Evolutionary conservation across 2,329 filamentous ascomycete species (phyloP).

Genomic region (Stagonosporopsis vannaccii): DNA sequence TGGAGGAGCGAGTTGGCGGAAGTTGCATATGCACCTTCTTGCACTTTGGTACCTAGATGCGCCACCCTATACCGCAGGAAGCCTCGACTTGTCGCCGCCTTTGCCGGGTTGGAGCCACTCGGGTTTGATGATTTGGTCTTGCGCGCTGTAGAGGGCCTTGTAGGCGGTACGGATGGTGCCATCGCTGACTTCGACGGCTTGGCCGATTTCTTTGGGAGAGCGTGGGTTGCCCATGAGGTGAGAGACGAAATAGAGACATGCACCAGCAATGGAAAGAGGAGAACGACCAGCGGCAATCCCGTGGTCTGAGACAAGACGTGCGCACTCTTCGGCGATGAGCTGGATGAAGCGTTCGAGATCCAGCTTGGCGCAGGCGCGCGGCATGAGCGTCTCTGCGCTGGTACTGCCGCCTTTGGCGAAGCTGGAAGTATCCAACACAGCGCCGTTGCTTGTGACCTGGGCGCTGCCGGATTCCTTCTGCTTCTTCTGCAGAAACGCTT

Average conservation of each 20-base stretch:
- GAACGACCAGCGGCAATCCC: slow-evolving; percentile 90
- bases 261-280: slow-evolving; percentile 90
- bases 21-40: not conserved
- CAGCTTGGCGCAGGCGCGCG: slow-evolving; percentile 87
- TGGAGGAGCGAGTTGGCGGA: not conserved
- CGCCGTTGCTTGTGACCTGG: slow-evolving; percentile 45
- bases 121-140: slow-evolving; percentile 75
- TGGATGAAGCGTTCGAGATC: slow-evolving; percentile 77
- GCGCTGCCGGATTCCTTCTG: slow-evolving; percentile 32
- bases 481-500: slow-evolving; percentile 83
- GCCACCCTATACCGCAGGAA: slow-evolving; percentile 8
- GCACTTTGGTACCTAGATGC: no score
- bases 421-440: slow-evolving; percentile 59
- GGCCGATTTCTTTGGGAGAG: slow-evolving; percentile 84
- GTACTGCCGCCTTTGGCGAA: slow-evolving; percentile 72
- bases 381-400: slow-evolving; percentile 82
- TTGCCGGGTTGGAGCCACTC: slow-evolving; percentile 71
- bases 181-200: slow-evolving; percentile 88
- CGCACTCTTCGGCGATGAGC: slow-evolving; percentile 80
- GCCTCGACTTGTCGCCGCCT: slow-evolving; percentile 71
- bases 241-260: slow-evolving; percentile 96
- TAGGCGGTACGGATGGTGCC: slow-evolving; percentile 97
- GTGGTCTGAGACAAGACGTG: slow-evolving; percentile 76
- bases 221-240: slow-evolving; percentile 82
- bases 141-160: slow-evolving; percentile 80